Base-by-base conservation (phyloP, 2,329 filamentous ascomycete genomes). In the Alternaria viburni region DNA sequence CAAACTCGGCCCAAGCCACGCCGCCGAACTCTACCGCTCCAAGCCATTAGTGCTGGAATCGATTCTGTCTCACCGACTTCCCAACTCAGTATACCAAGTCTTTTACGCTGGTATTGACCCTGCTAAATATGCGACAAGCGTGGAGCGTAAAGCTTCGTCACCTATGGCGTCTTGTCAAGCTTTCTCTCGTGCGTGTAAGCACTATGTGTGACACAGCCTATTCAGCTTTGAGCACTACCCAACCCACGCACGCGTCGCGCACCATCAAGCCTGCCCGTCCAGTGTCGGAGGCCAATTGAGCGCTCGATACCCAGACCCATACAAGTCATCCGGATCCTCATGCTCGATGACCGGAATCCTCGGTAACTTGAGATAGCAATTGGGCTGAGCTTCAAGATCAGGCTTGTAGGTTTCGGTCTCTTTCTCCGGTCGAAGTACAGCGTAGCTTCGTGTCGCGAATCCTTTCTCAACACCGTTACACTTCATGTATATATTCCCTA, bases 1-100 rank as follows among this genome's bases (percentile, higher is more conserved):
- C 36, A 44, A 54, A 47, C 43, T 69, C 56, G 54, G 62, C 50
- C 30, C 50, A 54, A 47, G 45, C 43, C 28, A 15, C 52, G 32
- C 49, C 50, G 68, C 66, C 62, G 63, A 61, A 46, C 26, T 54
- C 65, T 51, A 56, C 68, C 64, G 64, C 66, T 55, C 72, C 71
- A 75, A 74, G 71, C 70, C 70, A 65, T 59, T 74, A 75, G 73
- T 69, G 72, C 73, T 61, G 64, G 32, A 43, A 70, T 74, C 70
- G 51, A 75, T 66, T 54, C 45, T 65, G 30, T 25, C 11, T 15
- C 8, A 19, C 25, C 61, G 54, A 44, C 51, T 71, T 56, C 71
- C 66, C 52, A 23, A 68, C 67, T 45, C 44, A 71, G 72, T 65
- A 71, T 67, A 66, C 64, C 50, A 69, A 67, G 62, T 49, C 46